These are phyloP conservation scores for Gremmenia infestans DNA, from an alignment of 2,329 filamentous ascomycete species.

Conservation along the genomic window DNA sequence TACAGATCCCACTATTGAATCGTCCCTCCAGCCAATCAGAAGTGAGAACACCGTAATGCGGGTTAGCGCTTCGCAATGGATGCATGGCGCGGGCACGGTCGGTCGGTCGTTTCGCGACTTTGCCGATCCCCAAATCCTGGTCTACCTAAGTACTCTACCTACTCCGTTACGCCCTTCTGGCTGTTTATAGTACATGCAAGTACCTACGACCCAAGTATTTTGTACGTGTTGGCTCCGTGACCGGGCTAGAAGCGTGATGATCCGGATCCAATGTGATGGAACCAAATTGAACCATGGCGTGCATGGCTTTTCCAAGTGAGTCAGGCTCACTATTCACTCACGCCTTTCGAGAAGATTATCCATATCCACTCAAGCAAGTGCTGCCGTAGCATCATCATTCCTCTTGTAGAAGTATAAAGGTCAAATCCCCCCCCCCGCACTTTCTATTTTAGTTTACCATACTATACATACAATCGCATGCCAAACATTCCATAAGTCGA, in stretches of 20 bases:
- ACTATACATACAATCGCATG: background rate
- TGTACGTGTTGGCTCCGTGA: background rate
- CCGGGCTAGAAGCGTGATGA: background rate
- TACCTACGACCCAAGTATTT: too few relatives aligned
- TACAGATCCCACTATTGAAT: too few relatives aligned
- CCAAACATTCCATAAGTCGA: background rate
- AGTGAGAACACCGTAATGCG: too few relatives aligned
- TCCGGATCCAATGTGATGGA: background rate
- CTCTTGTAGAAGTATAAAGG: constrained; percentile 9
- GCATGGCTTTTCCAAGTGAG: constrained; percentile 10
- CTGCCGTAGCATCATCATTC: background rate
- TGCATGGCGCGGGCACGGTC: too few relatives aligned
- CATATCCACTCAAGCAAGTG: background rate
- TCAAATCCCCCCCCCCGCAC: background rate
- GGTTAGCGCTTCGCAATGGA: too few relatives aligned
- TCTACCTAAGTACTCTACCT: too few relatives aligned
- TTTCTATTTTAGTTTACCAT: background rate
- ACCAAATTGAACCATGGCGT: background rate
- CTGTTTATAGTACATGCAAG: too few relatives aligned
- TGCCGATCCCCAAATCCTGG: too few relatives aligned
- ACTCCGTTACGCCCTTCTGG: too few relatives aligned
- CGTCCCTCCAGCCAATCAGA: too few relatives aligned
- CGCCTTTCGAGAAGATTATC: constrained; percentile 6
- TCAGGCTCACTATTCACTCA: constrained; percentile 5
- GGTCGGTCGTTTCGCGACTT: too few relatives aligned